These are phyloP conservation scores for Berberis vulgaris DNA, from an alignment of 164 flowering plant genomes.

Conservation along the genomic window DNA sequence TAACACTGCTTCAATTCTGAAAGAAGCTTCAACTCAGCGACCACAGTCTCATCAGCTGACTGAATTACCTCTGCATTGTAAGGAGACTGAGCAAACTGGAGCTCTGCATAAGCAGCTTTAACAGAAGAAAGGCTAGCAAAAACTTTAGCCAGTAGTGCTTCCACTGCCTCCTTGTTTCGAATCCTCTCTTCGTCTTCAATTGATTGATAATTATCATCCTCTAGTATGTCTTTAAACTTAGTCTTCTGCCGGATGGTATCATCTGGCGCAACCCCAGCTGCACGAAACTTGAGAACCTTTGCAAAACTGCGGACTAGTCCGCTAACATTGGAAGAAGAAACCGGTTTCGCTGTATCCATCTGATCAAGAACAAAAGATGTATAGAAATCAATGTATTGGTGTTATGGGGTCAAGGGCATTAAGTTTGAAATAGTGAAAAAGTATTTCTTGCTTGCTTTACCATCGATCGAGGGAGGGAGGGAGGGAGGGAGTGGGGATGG, in stretches of 20 bases:
- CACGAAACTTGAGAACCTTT: slow-evolving; percentile 50
- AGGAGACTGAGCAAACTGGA: slow-evolving; percentile 79
- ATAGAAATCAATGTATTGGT: not conserved
- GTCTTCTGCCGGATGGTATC: slow-evolving; percentile 27
- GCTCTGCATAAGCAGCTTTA: slow-evolving; percentile 91
- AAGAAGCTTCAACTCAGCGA: slow-evolving; percentile 45
- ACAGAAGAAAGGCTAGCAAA: slow-evolving; percentile 68
- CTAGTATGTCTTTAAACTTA: slow-evolving; percentile 21
- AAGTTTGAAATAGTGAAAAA: slow-evolving; percentile 14
- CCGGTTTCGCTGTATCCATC: slow-evolving; percentile 53
- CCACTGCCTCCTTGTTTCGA: slow-evolving; percentile 35
- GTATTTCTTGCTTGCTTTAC: slow-evolving; percentile 19
- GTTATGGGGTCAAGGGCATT: not conserved
- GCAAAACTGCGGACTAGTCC: slow-evolving; percentile 51
- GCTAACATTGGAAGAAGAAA: slow-evolving; percentile 10
- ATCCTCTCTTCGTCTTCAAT: slow-evolving; percentile 19
- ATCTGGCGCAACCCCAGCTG: slow-evolving; percentile 39
- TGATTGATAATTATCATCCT: slow-evolving; percentile 6
- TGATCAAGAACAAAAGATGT: slow-evolving; percentile 13
- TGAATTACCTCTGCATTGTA: slow-evolving; percentile 60
- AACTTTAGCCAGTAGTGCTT: slow-evolving; percentile 65
- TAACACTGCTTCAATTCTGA: slow-evolving; percentile 66
- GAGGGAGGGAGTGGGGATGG: slow-evolving; percentile 7
- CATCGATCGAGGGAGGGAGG: slow-evolving; percentile 20
- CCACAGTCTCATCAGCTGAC: slow-evolving; percentile 56